These are phyloP conservation scores for Mrakia blollopis DNA, from an alignment of 768 basidiomycete genomes.

Conservation along the genomic window DNA sequence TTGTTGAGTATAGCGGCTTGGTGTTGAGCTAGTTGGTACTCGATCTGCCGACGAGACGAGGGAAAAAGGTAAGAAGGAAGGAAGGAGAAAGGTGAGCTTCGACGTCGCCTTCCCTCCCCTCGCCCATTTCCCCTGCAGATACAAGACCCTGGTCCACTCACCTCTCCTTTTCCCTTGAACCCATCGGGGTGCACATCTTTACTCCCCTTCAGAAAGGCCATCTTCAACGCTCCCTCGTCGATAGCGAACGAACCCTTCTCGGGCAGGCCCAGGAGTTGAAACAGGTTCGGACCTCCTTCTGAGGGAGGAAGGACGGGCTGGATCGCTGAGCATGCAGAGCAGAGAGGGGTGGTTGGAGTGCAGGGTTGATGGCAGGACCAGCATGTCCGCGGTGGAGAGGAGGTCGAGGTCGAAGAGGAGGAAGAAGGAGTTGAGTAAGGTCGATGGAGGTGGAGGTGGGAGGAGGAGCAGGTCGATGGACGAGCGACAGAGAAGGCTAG, in stretches of 20 bases:
- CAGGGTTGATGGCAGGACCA: conserved; percentile 12
- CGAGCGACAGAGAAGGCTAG: not conserved
- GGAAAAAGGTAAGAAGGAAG: not conserved
- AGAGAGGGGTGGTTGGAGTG: not conserved
- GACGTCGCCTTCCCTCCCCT: not conserved
- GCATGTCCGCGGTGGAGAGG: not conserved
- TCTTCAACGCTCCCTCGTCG: conserved; percentile 57
- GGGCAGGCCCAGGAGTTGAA: conserved; percentile 15
- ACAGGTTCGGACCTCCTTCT: conserved; percentile 1
- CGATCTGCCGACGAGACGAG: conserved; percentile 17
- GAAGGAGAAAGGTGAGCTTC: not conserved
- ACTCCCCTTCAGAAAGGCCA: conserved; percentile 66
- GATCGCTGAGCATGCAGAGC: conserved; percentile 5
- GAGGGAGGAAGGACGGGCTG: not conserved
- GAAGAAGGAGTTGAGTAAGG: conserved; percentile 3
- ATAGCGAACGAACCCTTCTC: conserved; percentile 53
- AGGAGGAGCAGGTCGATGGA: not conserved
- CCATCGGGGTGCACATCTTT: conserved; percentile 78
- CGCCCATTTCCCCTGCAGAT: too few relatives aligned
- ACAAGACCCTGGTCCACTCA: not conserved
- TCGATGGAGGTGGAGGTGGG: not conserved
- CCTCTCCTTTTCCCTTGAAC: conserved; percentile 60
- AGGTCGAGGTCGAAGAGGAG: not conserved
- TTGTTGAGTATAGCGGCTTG: conserved; percentile 54
- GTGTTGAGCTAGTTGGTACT: conserved; percentile 31